Percentiles rank a stretch among this genome's conserved stretches.
phyloP scores from a whole-genome alignment of 225 moss, liverwort and hornwort species.

The Physcomitrellopsis africana region DNA sequence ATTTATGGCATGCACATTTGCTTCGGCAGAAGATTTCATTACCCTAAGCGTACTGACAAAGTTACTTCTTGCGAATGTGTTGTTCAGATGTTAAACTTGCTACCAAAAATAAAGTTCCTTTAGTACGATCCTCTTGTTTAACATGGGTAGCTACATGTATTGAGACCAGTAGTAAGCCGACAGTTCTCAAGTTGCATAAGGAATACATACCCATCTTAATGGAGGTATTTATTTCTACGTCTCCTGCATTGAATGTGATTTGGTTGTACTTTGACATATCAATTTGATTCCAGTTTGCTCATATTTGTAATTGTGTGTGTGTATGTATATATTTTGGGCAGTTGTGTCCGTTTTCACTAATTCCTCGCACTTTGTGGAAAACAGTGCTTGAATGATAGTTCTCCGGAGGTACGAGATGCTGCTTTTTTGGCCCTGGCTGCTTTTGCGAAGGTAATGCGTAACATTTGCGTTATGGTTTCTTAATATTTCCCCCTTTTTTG shows the following conservation, averaged over 20 bases:
- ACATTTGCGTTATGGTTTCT: background rate
- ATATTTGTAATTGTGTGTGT: slow-evolving; percentile 2
- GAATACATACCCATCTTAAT: slow-evolving; percentile 77
- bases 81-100: slow-evolving; percentile 72
- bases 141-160: slow-evolving; percentile 76
- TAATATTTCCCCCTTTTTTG: background rate
- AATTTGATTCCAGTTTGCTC: background rate
- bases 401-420: slow-evolving; percentile 85
- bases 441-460: slow-evolving; percentile 57
- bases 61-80: background rate
- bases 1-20: background rate
- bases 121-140: slow-evolving; percentile 71
- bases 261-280: background rate
- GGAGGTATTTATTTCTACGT: slow-evolving; percentile 39
- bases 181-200: slow-evolving; percentile 74
- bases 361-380: slow-evolving; percentile 20
- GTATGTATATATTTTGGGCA: background rate
- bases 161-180: slow-evolving; percentile 70
- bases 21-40: background rate
- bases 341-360: background rate
- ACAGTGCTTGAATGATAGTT: slow-evolving; percentile 76
- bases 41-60: slow-evolving; percentile 2
- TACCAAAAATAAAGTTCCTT: slow-evolving; percentile 82
- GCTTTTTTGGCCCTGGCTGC: slow-evolving; percentile 78
- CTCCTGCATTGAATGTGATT: background rate